Base-by-base conservation (phyloP, 257 asterid species). In the Solanum infundibuliforme region DNA sequence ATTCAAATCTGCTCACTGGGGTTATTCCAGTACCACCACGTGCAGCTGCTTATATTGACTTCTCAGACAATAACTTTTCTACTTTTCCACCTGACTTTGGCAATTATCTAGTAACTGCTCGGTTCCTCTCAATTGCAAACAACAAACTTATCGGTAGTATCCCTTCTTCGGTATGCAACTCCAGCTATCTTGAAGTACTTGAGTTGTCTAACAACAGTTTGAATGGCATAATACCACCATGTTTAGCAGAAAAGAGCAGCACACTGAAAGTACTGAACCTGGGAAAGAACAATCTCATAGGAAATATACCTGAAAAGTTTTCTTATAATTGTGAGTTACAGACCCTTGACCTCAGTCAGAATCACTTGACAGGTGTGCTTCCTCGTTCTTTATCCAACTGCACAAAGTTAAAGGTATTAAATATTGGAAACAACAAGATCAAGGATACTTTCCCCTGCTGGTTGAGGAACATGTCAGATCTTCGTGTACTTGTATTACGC, bases 101-200 rank as follows among this genome's bases (percentile, higher is more conserved):
- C 52, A 82, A 84, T 69, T 12, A 73, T 65, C 79, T 89, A 21
- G 3, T 41, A 8, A 88, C 62, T 38, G 88, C 75, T 27, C 1
- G 60, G 25, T 87, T 85, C 82, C 90, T 95, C 91, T 93, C 95
- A 1, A 27, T 91, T 60, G 92, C 94, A 13, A 89, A 91, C 87
- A 94, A 89, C 66, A 90, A 62, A 16, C 87, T 95, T 71, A 16
- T 9, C 0, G 94, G 98, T 3, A n/a, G 34, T 1, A 92, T 95
- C 35, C 95, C 98, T 27, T 68, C 62, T 68, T 95, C 97, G 3
- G 14, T 94, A 4, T 94, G 98, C 90, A 91, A 91, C 1, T 89
- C 92, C 11, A 90, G 72, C 66, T n/a, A 36, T 2, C 90, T 95
- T 31, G 86, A 86, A 84, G 87, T 91, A 7, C 93, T 95, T 2